Evolutionary conservation across 2,329 filamentous ascomycete species (phyloP).

Genomic region (Dothistroma septosporum): DNA sequence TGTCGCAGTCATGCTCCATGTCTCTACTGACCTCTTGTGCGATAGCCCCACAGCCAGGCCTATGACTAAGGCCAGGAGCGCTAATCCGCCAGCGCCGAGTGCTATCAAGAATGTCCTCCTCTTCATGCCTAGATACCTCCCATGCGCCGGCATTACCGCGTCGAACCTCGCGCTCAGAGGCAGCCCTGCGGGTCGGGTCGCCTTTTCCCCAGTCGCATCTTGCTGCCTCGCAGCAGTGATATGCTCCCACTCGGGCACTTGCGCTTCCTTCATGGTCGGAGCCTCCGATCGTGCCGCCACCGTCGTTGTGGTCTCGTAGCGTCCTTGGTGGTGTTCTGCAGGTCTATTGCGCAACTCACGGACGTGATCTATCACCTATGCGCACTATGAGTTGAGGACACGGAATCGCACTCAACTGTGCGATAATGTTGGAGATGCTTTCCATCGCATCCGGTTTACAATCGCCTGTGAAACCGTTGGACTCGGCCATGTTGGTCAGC

Average conservation of each 20-base stretch:
- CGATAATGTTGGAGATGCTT: background rate
- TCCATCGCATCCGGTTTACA: background rate
- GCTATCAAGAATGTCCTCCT: slow-evolving; percentile 38
- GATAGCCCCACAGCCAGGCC: slow-evolving; percentile 41
- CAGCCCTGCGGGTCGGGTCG: background rate
- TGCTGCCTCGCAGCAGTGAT: slow-evolving; percentile 16
- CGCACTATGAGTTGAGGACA: background rate
- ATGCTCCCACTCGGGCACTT: slow-evolving; percentile 24
- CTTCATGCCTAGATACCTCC: slow-evolving; percentile 38
- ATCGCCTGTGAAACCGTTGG: background rate
- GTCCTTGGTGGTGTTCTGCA: background rate
- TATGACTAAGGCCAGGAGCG: slow-evolving; percentile 39
- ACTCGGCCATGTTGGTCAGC: background rate
- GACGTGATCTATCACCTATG: background rate
- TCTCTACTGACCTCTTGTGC: background rate
- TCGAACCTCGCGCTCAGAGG: slow-evolving; percentile 27
- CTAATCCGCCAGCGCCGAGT: slow-evolving; percentile 32
- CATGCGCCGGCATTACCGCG: slow-evolving; percentile 37
- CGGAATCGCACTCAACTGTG: background rate
- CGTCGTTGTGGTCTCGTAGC: background rate
- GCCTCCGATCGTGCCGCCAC: slow-evolving; percentile 4
- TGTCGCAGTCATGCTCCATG: background rate
- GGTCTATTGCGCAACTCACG: background rate
- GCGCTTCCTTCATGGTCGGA: slow-evolving; percentile 13
- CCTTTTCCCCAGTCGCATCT: background rate